Base-by-base conservation (phyloP, 768 basidiomycete genomes). In the Gloeophyllum trabeum region DNA sequence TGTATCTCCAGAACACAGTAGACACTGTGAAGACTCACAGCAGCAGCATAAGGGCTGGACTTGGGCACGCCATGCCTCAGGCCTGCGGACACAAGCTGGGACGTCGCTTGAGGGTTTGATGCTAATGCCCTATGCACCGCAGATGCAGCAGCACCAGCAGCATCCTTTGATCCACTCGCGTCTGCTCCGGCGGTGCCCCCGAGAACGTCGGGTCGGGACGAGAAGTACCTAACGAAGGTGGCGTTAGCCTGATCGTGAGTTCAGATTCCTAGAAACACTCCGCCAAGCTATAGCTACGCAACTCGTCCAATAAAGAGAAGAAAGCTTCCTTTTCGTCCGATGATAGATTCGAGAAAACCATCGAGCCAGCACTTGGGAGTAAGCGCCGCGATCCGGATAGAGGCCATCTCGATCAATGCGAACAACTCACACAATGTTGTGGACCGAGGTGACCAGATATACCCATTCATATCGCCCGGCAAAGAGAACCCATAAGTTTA, bases 281-380 rank as follows among this genome's bases (percentile, higher is more conserved):
- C 13, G 7, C 20, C 36, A 37, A 37, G 2, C 39, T 24, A 18
- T 24, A 6, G 5, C 3, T 16, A 56, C 53, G 50, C 61, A 58
- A 87, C 86, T 89, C 86, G 55, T 89, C 86, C 25, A 89, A 64
- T 19, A 89, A 70, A 23, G 71, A 67, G 54, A 89, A 89, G 60
- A 89, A 88, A 12, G 86, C 85, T 42, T 82, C 73, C 57, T 88
- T 88, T 58, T 89, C 86, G 48, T 76, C 62, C 40, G 61, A 46
- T 16, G 73, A 64, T 36, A 89, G 70, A 49, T 72, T 79, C 43
- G 82, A 56, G 53, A 89, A 89, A 32, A 80, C 81, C 84, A 86
- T 86, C 35, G n/a, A n/a, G n/a, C n/a, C n/a, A n/a, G n/a, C n/a
- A n/a, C n/a, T n/a, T n/a, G n/a, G n/a, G n/a, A n/a, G n/a, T n/a